phyloP scores from a whole-genome alignment of 352 stramenopile species.

The Pythium aristosporum region DNA sequence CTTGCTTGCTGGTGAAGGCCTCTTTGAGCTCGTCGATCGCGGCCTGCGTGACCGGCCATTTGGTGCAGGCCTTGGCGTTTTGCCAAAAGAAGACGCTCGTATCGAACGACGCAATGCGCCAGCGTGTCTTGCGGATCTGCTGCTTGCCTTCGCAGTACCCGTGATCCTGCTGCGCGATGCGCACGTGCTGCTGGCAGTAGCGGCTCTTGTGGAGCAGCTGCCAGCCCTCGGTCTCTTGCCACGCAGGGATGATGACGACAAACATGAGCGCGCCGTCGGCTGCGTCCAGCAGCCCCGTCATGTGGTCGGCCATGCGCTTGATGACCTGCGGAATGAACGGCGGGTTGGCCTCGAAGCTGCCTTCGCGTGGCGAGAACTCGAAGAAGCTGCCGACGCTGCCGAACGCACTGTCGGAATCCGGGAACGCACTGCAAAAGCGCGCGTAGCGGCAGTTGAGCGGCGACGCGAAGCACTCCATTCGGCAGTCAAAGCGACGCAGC shows the following conservation, averaged over 20 bases:
- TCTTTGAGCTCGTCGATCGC: conserved; percentile 51
- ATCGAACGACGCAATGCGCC: conserved; percentile 93
- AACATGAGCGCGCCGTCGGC: conserved; percentile 81
- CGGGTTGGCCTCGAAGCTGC: conserved; percentile 94
- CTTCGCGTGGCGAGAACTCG: conserved; percentile 81
- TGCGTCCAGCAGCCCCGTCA: conserved; percentile 73
- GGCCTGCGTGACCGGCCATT: conserved; percentile 68
- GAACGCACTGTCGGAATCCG: conserved; percentile 88
- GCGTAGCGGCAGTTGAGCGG: conserved; percentile 93
- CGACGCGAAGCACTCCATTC: conserved; percentile 94
- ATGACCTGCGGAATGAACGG: conserved; percentile 94
- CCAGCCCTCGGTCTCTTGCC: conserved; percentile 87
- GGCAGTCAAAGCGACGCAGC: conserved; percentile 88
- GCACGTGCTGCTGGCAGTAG: conserved; percentile 74
- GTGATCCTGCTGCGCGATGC: conserved; percentile 84
- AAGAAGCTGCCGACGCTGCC: conserved; percentile 94
- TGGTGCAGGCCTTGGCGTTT: conserved; percentile 74
- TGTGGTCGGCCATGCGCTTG: conserved; percentile 86
- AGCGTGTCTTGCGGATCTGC: conserved; percentile 85
- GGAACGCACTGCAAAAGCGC: conserved; percentile 89
- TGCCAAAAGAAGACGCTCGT: conserved; percentile 96
- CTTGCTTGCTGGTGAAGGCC: conserved; percentile 84
- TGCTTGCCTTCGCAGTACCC: conserved; percentile 92
- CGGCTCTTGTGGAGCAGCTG: conserved; percentile 66
- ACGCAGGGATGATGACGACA: conserved; percentile 90